Conservation (phyloP, 345 rosid genomes). For the Salix koriyanagi region DNA sequence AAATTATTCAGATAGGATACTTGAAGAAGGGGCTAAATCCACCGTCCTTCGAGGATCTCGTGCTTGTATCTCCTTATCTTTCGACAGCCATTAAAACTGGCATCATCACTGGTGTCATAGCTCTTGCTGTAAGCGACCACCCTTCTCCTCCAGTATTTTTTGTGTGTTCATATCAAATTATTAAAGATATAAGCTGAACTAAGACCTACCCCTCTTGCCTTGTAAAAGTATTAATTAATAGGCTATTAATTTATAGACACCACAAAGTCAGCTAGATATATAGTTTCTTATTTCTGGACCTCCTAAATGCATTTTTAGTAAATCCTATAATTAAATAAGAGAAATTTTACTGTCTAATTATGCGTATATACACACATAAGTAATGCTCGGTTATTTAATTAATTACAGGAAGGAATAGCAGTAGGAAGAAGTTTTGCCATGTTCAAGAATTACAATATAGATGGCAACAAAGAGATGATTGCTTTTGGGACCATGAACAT, state of each 20-base stretch:
- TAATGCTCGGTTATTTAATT: not conserved
- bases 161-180: not conserved
- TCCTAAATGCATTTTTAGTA: too few species aligned
- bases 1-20: conserved; percentile 58
- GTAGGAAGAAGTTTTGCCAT: conserved; percentile 93
- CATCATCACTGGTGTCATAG: conserved; percentile 75
- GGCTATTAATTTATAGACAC: too few species aligned
- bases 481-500: conserved; percentile 94
- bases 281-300: too few species aligned
- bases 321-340: not conserved
- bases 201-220: not conserved
- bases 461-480: conserved; percentile 97
- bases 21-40: conserved; percentile 89
- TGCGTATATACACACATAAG: not conserved
- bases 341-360: not conserved
- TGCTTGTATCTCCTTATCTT: conserved; percentile 64
- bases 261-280: too few species aligned
- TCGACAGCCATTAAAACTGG: conserved; percentile 66
- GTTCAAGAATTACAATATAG: conserved; percentile 83
- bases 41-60: conserved; percentile 52
- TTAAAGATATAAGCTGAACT: not conserved
- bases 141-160: not conserved
- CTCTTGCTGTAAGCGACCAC: conserved; percentile 65
- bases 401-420: conserved; percentile 83
- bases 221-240: not conserved